These are phyloP conservation scores for Auricularia auricula-judae DNA, from an alignment of 768 basidiomycete genomes.

Conservation along the genomic window DNA sequence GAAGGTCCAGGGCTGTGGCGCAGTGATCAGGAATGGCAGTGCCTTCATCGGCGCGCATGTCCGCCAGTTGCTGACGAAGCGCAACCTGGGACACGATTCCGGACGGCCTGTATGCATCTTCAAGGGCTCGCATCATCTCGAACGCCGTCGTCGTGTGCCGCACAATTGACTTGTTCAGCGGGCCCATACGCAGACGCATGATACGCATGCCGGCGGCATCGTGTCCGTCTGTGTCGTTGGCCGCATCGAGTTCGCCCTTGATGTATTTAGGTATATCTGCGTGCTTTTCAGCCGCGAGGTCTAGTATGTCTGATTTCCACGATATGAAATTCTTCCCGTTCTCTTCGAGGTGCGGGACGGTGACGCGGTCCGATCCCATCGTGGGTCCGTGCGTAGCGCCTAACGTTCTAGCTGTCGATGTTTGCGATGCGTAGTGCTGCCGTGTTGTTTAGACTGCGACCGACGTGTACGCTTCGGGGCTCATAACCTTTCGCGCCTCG, in stretches of 20 bases:
- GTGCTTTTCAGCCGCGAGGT: not conserved
- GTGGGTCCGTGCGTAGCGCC: not conserved
- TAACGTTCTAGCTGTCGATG: not conserved
- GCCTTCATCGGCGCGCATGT: not conserved
- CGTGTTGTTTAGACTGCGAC: not conserved
- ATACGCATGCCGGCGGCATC: not conserved
- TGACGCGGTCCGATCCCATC: not conserved
- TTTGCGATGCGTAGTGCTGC: not conserved
- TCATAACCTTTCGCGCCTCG: not conserved
- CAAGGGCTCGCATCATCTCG: not conserved
- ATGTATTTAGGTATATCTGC: not conserved
- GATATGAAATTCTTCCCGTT: not conserved
- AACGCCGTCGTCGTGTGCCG: not conserved
- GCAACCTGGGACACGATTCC: not conserved
- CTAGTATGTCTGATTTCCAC: not conserved
- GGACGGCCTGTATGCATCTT: not conserved
- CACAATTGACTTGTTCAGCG: not conserved
- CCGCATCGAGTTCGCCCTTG: not conserved
- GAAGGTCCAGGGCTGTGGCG: not conserved
- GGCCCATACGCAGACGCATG: not conserved
- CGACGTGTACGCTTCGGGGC: not conserved
- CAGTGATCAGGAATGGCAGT: not conserved
- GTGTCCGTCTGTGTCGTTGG: not conserved
- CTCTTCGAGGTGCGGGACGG: not conserved
- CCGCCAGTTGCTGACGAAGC: not conserved